A percentile compares a stretch with the other conserved stretches of the same genome.
phyloP scores from a whole-genome alignment of 257 asterid genomes.

The Penstemon eatonii region DNA sequence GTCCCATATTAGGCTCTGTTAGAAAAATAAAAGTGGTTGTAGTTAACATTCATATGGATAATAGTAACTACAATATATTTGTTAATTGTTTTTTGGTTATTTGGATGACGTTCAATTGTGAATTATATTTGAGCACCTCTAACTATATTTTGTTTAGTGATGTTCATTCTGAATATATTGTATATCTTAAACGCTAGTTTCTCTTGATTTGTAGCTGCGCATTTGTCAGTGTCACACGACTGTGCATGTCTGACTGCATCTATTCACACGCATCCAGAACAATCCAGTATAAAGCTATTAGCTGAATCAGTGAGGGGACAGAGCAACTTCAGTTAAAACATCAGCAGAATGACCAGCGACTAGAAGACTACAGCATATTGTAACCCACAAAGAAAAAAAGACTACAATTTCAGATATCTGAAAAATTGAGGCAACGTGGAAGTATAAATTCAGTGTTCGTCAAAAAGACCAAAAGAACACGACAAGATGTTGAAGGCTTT shows the following conservation, averaged over 20 bases:
- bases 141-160: no score
- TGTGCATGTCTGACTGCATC: constrained; percentile 6
- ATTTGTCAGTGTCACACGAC: neutral
- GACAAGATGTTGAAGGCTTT: constrained; percentile 8
- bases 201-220: neutral
- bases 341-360: no score
- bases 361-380: no score
- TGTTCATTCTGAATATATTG: neutral
- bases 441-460: neutral
- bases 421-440: constrained; percentile 16
- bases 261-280: constrained; percentile 15
- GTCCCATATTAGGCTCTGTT: no score
- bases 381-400: neutral
- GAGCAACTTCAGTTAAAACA: no score
- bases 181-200: neutral
- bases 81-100: no score
- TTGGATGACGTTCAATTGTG: no score
- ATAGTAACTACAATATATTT: no score
- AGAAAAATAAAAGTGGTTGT: no score
- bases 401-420: neutral
- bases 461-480: constrained; percentile 8
- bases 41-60: no score
- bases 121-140: no score
- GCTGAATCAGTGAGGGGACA: neutral
- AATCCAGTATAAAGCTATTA: constrained; percentile 25